Evolutionary conservation across 164 flowering plant genomes (phyloP).

Genomic region (Chimonanthus salicifolius): DNA sequence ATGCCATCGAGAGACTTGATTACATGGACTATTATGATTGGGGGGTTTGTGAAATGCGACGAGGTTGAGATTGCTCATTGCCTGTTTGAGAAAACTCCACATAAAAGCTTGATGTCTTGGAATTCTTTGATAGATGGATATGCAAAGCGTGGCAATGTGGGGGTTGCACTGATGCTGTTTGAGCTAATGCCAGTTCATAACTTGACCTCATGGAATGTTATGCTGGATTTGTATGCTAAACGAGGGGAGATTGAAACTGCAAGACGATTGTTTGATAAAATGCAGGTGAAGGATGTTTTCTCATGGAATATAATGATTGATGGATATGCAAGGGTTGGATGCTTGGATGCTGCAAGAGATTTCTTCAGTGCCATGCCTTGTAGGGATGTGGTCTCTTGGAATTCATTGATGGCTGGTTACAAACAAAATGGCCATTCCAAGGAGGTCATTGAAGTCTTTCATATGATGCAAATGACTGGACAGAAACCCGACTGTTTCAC

Average conservation of each 20-base stretch:
- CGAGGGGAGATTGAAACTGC: conserved; percentile 7
- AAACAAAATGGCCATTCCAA: conserved; percentile 7
- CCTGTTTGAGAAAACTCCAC: conserved; percentile 10
- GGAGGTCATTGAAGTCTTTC: conserved; percentile 11
- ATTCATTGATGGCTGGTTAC: conserved; percentile 11
- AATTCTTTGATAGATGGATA: conserved; percentile 16
- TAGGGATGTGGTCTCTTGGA: conserved; percentile 16
- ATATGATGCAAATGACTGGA: conserved; percentile 7
- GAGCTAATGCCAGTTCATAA: conserved; percentile 7
- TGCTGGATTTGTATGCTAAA: conserved; percentile 14
- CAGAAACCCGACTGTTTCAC: conserved; percentile 10
- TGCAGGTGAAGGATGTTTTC: conserved; percentile 5
- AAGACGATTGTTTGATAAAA: conserved; percentile 4
- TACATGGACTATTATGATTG: conserved; percentile 10
- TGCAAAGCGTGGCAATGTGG: conserved; percentile 11
- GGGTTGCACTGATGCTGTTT: conserved; percentile 5
- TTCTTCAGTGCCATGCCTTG: conserved; percentile 9
- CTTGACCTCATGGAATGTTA: conserved; percentile 13
- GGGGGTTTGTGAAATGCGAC: conserved; percentile 1
- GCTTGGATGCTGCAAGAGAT: background rate
- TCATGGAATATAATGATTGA: conserved; percentile 17
- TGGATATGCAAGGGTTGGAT: conserved; percentile 9
- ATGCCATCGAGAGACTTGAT: conserved; percentile 11
- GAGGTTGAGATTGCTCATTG: conserved; percentile 5
- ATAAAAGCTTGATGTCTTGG: conserved; percentile 11